These are phyloP conservation scores for Trametes meyenii DNA, from an alignment of 768 basidiomycete genomes.

Conservation along the genomic window DNA sequence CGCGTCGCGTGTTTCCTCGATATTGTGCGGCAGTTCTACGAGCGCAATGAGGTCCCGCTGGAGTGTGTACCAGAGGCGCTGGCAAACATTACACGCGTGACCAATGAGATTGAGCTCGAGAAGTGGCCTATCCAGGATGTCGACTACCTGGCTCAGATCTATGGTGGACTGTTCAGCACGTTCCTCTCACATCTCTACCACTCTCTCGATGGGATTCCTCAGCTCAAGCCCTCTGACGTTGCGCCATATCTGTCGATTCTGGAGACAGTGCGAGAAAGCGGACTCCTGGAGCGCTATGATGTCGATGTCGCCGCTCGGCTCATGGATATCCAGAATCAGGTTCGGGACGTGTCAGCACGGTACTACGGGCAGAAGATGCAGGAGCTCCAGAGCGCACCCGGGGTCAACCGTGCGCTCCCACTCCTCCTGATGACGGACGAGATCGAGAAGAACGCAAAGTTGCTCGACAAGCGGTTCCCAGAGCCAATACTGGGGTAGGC, in stretches of 20 bases:
- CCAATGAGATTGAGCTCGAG: slow-evolving; percentile 69
- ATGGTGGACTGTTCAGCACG: slow-evolving; percentile 79
- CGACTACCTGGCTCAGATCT: slow-evolving; percentile 69
- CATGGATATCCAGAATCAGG: slow-evolving; percentile 65
- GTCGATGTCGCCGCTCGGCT: slow-evolving; percentile 72
- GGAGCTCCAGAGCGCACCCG: slow-evolving; percentile 67
- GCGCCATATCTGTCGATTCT: slow-evolving; percentile 66
- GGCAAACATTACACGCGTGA: slow-evolving; percentile 67
- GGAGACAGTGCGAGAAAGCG: slow-evolving; percentile 70
- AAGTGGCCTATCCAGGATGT: slow-evolving; percentile 86
- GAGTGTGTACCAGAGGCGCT: slow-evolving; percentile 95
- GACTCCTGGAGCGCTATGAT: slow-evolving; percentile 71
- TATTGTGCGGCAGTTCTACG: slow-evolving; percentile 83
- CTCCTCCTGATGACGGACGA: slow-evolving; percentile 85
- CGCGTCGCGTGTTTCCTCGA: slow-evolving; percentile 82
- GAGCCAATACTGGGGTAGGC: slow-evolving; percentile 80
- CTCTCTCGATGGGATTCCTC: slow-evolving; percentile 74
- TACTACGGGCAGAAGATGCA: slow-evolving; percentile 66
- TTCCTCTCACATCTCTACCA: slow-evolving; percentile 88
- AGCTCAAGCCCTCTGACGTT: slow-evolving; percentile 71
- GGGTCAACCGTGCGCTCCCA: slow-evolving; percentile 81
- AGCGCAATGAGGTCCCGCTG: slow-evolving; percentile 87
- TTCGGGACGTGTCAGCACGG: slow-evolving; percentile 59
- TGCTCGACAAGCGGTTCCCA: slow-evolving; percentile 84
- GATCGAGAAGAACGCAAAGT: slow-evolving; percentile 83